Base-by-base conservation (phyloP, 139 green algal genomes). In the Gonium pectorale region DNA sequence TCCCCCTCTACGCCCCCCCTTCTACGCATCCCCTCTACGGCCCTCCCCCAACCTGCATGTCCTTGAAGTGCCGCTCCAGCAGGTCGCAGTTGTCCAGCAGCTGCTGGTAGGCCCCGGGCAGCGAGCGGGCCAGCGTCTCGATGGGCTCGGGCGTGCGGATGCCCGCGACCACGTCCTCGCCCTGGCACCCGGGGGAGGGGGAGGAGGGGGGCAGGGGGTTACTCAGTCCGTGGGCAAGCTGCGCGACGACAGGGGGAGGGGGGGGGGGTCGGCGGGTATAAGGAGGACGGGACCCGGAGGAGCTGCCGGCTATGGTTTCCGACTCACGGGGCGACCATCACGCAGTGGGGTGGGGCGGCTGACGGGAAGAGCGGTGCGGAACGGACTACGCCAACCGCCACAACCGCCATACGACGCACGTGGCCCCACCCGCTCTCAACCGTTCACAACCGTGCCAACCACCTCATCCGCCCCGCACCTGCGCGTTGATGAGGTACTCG, bases 401-500 rank as follows among this genome's bases (percentile, higher is more conserved):
- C n/a, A n/a, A n/a, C n/a, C n/a, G n/a, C n/a, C n/a, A n/a, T n/a
- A n/a, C n/a, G n/a, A n/a, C n/a, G n/a, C n/a, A n/a, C n/a, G n/a
- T n/a, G n/a, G n/a, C n/a, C n/a, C n/a, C 46, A 54, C 46, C 11
- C 46, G 46, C 46, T 54, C 46, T 15, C 46, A 24, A 15, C 46
- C 46, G 46, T 54, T 24, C 46, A n/a, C n/a, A n/a, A n/a, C n/a
- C n/a, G n/a, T n/a, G n/a, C n/a, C n/a, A n/a, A 54, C 46, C 46
- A 54, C 59, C 59, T 5, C 59, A 29, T 2, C 33, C 62, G 62
- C 43, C 7, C 31, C 86, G 26, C 38, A 83, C 95, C 86, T 96
- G 93, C 46, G 94, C 96, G 85, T 98, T 98, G 80, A 96, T 89
- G 40, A 98, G 91, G 90, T 94, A 98, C 92, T 98, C 95, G 24